These are phyloP conservation scores for Fusarium falciforme DNA, from an alignment of 2,329 filamentous ascomycete species.

Conservation along the genomic window DNA sequence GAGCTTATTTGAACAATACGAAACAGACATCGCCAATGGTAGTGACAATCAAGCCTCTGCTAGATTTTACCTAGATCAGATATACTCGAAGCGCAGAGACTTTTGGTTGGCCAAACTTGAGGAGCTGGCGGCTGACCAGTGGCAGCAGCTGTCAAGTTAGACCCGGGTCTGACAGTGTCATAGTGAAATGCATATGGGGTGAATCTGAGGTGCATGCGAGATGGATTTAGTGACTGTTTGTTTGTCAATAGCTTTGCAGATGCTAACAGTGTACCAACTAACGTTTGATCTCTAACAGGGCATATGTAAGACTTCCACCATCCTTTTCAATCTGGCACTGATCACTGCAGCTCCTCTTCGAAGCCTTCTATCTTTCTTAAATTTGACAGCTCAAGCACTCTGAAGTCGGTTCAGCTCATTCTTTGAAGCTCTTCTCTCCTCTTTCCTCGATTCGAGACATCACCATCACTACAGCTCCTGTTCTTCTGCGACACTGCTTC, in stretches of 20 bases:
- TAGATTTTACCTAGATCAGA: slow-evolving; percentile 46
- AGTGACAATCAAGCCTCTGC: slow-evolving; percentile 39
- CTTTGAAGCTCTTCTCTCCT: background rate
- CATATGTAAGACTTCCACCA: background rate
- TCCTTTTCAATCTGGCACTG: background rate
- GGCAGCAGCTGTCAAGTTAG: background rate
- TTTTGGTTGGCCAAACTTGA: slow-evolving; percentile 47
- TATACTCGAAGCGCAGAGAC: slow-evolving; percentile 40
- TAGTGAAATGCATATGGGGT: background rate
- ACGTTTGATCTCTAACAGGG: background rate
- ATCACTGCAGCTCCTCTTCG: background rate
- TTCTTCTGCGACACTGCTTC: background rate
- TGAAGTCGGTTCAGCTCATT: background rate
- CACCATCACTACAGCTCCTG: background rate
- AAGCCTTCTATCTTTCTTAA: background rate
- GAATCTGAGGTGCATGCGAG: background rate
- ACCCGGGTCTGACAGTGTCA: background rate
- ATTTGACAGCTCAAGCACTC: background rate
- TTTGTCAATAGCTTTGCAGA: background rate
- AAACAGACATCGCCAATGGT: slow-evolving; percentile 42
- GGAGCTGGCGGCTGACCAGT: slow-evolving; percentile 2
- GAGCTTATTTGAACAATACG: slow-evolving; percentile 48
- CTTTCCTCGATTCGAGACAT: background rate
- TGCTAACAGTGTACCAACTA: background rate
- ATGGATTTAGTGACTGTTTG: background rate